Evolutionary conservation across 2,329 filamentous ascomycete genomes (phyloP).

Genomic region (Fusarium buharicum): DNA sequence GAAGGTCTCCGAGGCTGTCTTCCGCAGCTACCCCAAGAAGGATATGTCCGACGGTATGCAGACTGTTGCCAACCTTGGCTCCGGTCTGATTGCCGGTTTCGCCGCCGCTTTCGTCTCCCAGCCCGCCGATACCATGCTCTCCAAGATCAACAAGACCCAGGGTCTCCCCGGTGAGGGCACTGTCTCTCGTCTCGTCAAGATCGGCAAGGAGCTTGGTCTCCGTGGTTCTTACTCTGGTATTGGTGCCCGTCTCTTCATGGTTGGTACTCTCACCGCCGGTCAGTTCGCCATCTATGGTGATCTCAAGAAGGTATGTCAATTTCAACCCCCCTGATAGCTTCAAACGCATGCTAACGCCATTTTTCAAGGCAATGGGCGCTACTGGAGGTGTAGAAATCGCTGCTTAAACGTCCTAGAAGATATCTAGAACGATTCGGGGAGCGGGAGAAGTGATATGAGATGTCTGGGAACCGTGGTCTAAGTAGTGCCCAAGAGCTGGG

Average conservation of each 20-base stretch:
- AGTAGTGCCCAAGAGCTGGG: slow-evolving; percentile 43
- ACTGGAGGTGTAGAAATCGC: slow-evolving; percentile 79
- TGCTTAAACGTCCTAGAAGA: slow-evolving; percentile 29
- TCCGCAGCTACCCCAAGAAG: slow-evolving; percentile 75
- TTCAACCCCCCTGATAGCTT: neutral
- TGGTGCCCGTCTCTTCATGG: slow-evolving; percentile 72
- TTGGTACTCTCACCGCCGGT: slow-evolving; percentile 78
- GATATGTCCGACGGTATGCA: slow-evolving; percentile 73
- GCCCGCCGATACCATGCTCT: slow-evolving; percentile 92
- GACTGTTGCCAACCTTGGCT: slow-evolving; percentile 81
- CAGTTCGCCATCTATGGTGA: slow-evolving; percentile 92
- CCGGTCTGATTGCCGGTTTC: slow-evolving; percentile 71
- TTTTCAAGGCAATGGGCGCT: slow-evolving; percentile 70
- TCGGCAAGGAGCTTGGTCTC: slow-evolving; percentile 84
- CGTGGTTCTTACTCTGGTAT: slow-evolving; percentile 83
- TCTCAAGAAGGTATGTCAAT: slow-evolving; percentile 31
- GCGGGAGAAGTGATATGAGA: slow-evolving; percentile 18
- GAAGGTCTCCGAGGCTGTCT: slow-evolving; percentile 83
- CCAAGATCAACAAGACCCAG: slow-evolving; percentile 96
- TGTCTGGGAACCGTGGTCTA: slow-evolving; percentile 28
- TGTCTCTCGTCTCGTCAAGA: slow-evolving; percentile 84
- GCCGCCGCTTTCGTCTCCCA: slow-evolving; percentile 88
- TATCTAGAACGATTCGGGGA: slow-evolving; percentile 8
- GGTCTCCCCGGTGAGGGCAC: slow-evolving; percentile 87
- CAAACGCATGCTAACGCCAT: slow-evolving; percentile 60